These are phyloP conservation scores for Hygrophorus russula DNA, from an alignment of 768 basidiomycete genomes.

Conservation along the genomic window DNA sequence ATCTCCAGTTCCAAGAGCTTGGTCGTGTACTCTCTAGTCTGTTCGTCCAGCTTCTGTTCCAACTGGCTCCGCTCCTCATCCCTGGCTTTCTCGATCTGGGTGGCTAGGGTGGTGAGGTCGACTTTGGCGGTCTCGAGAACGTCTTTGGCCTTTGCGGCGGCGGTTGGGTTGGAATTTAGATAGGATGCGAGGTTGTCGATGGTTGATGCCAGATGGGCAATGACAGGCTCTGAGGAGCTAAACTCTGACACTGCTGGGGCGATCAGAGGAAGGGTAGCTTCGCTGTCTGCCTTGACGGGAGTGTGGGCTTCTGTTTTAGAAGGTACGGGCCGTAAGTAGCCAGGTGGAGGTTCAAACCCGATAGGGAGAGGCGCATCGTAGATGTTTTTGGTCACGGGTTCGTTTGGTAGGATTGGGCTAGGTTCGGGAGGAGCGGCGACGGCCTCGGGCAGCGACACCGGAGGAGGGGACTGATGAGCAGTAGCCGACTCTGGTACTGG, in stretches of 20 bases:
- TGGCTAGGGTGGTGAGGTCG: constrained; percentile 70
- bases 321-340: constrained; percentile 56
- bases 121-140: constrained; percentile 72
- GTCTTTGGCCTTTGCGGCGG: constrained; percentile 53
- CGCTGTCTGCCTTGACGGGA: constrained; percentile 15
- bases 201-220: constrained; percentile 82
- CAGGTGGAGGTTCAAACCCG: constrained; percentile 90
- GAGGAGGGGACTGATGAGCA: constrained; percentile 12
- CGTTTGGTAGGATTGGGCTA: constrained; percentile 13
- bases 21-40: constrained; percentile 72
- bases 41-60: constrained; percentile 59
- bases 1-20: constrained; percentile 78
- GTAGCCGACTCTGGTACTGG: constrained; percentile 13
- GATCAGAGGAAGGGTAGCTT: constrained; percentile 61
- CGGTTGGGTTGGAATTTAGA: constrained; percentile 62
- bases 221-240: constrained; percentile 75
- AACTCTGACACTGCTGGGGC: constrained; percentile 72
- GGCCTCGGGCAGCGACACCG: too few relatives aligned
- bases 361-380: constrained; percentile 77
- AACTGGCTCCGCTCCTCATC: constrained; percentile 67
- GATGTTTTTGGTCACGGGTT: constrained; percentile 24
- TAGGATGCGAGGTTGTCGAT: constrained; percentile 88
- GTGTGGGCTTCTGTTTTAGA: constrained; percentile 27
- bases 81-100: constrained; percentile 68
- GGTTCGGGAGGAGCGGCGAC: constrained; percentile 14